Conservation (phyloP, 2,329 filamentous ascomycete genomes). For the Colletotrichum salicis region DNA sequence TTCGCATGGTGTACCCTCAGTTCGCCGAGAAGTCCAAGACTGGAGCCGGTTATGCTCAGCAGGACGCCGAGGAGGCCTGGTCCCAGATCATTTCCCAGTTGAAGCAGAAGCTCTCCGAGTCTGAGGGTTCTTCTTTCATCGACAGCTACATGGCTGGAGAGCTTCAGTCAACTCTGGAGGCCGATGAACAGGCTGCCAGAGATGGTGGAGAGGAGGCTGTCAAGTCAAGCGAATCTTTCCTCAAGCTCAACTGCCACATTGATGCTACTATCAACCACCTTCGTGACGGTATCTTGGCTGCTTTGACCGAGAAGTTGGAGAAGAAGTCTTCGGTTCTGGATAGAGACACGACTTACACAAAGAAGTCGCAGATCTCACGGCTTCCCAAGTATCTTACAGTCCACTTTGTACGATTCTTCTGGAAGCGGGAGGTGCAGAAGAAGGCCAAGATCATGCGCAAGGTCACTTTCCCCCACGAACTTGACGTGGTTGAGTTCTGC, state of each 20-base stretch:
- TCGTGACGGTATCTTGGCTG: constrained; percentile 85
- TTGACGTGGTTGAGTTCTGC: constrained; percentile 95
- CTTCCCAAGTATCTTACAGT: constrained; percentile 95
- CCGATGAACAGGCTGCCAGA: constrained; percentile 82
- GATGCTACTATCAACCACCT: constrained; percentile 88
- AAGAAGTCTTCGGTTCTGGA: constrained; percentile 84
- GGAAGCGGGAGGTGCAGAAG: constrained; percentile 94
- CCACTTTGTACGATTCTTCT: constrained; percentile 98
- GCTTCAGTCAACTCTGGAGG: constrained; percentile 82
- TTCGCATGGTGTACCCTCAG: constrained; percentile 86
- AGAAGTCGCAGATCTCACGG: constrained; percentile 88
- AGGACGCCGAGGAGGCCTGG: constrained; percentile 98
- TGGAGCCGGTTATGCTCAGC: constrained; percentile 90
- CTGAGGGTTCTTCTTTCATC: constrained; percentile 76
- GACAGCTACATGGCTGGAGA: constrained; percentile 90
- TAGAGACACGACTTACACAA: constrained; percentile 86
- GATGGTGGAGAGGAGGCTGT: constrained; percentile 78
- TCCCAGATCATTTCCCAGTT: constrained; percentile 91
- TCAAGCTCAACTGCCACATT: constrained; percentile 97
- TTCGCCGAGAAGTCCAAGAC: constrained; percentile 90
- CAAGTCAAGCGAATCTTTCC: constrained; percentile 77
- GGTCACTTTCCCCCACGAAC: constrained; percentile 92
- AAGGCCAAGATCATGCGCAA: constrained; percentile 99
- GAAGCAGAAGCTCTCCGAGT: constrained; percentile 73
- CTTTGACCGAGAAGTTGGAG: constrained; percentile 87